A percentile compares a stretch with the other conserved stretches of the same genome.
These are phyloP conservation scores for Pestalotiopsis sp. DNA, from an alignment of 2,329 filamentous ascomycete genomes.

Conservation along the genomic window DNA sequence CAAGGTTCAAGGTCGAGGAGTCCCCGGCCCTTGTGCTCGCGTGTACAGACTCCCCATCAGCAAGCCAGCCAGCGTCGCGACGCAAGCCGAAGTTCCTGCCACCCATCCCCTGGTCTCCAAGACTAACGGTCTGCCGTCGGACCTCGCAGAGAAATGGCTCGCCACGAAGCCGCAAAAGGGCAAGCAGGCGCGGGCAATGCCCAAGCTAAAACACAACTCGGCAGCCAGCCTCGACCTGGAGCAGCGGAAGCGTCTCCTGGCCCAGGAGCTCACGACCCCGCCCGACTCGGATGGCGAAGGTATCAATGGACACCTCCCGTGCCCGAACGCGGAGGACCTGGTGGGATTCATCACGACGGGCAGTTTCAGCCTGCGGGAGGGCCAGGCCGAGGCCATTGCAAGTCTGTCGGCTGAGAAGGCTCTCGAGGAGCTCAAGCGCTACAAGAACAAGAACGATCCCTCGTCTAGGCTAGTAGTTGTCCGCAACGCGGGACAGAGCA, in stretches of 20 bases:
- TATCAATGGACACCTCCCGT: constrained; percentile 60
- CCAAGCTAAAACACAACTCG: constrained; percentile 28
- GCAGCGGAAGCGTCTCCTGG: constrained; percentile 46
- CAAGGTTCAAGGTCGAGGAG: constrained; percentile 69
- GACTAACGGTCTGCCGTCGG: constrained; percentile 37
- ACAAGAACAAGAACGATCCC: constrained; percentile 30
- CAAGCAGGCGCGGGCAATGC: constrained; percentile 27
- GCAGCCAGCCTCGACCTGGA: constrained; percentile 32
- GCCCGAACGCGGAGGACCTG: constrained; percentile 76
- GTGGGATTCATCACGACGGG: constrained; percentile 91
- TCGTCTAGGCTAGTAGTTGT: constrained; percentile 72
- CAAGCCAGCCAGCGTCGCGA: constrained; percentile 14
- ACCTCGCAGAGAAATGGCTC: constrained; percentile 74
- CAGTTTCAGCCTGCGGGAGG: constrained; percentile 77
- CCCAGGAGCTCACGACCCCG: constrained; percentile 48
- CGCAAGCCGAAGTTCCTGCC: constrained; percentile 47
- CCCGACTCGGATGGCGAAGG: constrained; percentile 40
- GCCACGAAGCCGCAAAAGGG: constrained; percentile 39
- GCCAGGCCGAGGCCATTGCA: constrained; percentile 75
- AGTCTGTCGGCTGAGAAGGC: constrained; percentile 66
- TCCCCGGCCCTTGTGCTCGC: constrained; percentile 71
- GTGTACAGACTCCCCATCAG: constrained; percentile 79
- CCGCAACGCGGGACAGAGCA: constrained; percentile 74
- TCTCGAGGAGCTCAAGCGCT: constrained; percentile 38
- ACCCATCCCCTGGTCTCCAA: constrained; percentile 37